These are phyloP conservation scores for Nakazawaea wickerhamii DNA, from an alignment of 805 yeast species.

Conservation along the genomic window DNA sequence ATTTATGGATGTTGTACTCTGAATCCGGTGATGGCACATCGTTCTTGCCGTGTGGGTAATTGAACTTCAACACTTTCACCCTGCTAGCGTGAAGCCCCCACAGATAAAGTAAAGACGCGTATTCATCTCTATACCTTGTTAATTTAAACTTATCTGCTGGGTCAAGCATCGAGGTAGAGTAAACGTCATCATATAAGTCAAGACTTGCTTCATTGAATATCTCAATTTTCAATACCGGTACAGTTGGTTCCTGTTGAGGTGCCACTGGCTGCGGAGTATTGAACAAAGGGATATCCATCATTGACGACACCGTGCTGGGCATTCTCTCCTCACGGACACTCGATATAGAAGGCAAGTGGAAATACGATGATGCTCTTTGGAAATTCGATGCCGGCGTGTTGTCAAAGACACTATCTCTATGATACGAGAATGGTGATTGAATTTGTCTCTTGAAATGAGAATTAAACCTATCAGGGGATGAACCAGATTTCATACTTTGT, in stretches of 20 bases:
- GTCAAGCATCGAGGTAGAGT: conserved; percentile 35
- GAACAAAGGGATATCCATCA: not conserved
- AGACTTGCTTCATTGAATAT: conserved; percentile 39
- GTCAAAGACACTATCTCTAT: conserved; percentile 18
- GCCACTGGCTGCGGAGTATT: not conserved
- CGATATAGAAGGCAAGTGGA: not conserved
- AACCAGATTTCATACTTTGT: conserved; percentile 20
- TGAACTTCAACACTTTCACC: conserved; percentile 71
- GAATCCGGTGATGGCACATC: conserved; percentile 18
- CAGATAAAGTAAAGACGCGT: conserved; percentile 67
- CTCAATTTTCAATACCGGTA: conserved; percentile 35
- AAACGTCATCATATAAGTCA: conserved; percentile 39
- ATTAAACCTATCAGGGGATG: conserved; percentile 23
- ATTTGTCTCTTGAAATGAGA: conserved; percentile 20
- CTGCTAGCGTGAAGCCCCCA: conserved; percentile 87
- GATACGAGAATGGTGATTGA: conserved; percentile 11
- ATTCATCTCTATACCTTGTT: conserved; percentile 50
- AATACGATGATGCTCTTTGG: conserved; percentile 1
- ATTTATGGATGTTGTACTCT: conserved; percentile 29
- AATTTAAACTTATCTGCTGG: conserved; percentile 32
- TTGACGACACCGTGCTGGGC: not conserved
- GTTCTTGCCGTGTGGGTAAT: conserved; percentile 28
- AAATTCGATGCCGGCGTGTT: not conserved
- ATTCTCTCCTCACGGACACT: conserved; percentile 5
- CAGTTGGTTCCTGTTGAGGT: not conserved